These are phyloP conservation scores for Canariomyces notabilis DNA, from an alignment of 2,329 filamentous ascomycete genomes.

Conservation along the genomic window DNA sequence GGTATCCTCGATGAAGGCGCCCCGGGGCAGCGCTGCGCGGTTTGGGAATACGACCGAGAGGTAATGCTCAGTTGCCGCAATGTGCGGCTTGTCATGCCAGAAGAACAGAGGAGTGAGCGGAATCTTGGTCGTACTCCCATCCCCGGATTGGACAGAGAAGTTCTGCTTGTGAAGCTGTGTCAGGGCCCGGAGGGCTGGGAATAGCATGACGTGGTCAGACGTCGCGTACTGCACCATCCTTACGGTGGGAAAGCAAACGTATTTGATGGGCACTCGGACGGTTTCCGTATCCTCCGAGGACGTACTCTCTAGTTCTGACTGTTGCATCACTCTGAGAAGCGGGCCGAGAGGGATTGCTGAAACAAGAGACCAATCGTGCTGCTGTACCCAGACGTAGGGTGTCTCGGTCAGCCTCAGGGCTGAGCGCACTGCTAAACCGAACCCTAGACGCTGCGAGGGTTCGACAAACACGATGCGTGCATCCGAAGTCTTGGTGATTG, in stretches of 20 bases:
- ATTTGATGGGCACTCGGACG: conserved; percentile 39
- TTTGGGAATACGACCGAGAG: conserved; percentile 45
- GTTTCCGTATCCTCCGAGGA: conserved; percentile 7
- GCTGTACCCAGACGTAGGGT: conserved; percentile 52
- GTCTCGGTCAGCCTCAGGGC: conserved; percentile 43
- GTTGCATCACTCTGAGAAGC: conserved; percentile 43
- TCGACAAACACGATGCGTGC: conserved; percentile 45
- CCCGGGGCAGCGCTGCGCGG: conserved; percentile 44
- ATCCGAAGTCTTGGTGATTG: conserved; percentile 32
- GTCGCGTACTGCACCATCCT: conserved; percentile 48
- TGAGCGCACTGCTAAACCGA: conserved; percentile 49
- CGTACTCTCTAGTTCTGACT: conserved; percentile 15
- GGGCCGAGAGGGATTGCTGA: conserved; percentile 40
- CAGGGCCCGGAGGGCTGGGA: conserved; percentile 37
- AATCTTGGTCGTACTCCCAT: conserved; percentile 25
- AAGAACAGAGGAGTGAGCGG: conserved; percentile 53
- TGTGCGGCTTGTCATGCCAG: conserved; percentile 55
- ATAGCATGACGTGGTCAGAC: conserved; percentile 41
- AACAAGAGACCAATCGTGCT: conserved; percentile 51
- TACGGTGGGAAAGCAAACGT: conserved; percentile 48
- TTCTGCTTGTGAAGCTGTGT: conserved; percentile 39
- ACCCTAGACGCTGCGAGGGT: conserved; percentile 42
- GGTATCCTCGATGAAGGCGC: conserved; percentile 53
- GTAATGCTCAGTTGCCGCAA: conserved; percentile 47
- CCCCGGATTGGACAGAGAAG: conserved; percentile 28